phyloP scores from a whole-genome alignment of 2,329 filamentous ascomycete genomes.

The Beauveria pseudobassiana region DNA sequence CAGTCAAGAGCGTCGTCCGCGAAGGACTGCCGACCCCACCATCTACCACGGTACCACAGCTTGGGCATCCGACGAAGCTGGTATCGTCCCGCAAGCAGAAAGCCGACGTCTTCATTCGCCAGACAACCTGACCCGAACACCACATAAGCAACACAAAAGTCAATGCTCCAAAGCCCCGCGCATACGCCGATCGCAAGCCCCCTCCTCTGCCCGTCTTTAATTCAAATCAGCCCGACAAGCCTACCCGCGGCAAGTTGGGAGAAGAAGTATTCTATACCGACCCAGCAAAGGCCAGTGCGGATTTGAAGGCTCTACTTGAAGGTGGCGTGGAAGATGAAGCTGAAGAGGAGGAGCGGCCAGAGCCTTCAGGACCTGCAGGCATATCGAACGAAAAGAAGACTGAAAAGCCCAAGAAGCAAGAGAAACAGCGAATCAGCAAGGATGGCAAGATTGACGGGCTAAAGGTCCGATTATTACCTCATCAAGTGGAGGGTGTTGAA shows the following conservation, averaged over 20 bases:
- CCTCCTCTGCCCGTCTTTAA: slow-evolving; percentile 41
- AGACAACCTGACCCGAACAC: slow-evolving; percentile 48
- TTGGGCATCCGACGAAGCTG: slow-evolving; percentile 35
- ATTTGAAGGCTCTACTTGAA: slow-evolving; percentile 75
- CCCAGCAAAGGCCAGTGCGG: slow-evolving; percentile 62
- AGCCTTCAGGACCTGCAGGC: neutral
- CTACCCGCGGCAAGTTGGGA: slow-evolving; percentile 17
- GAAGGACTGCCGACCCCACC: slow-evolving; percentile 13
- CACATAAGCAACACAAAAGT: slow-evolving; percentile 42
- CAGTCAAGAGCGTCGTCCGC: slow-evolving; percentile 19
- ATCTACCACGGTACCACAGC: slow-evolving; percentile 21
- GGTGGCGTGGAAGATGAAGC: slow-evolving; percentile 71
- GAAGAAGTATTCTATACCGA: slow-evolving; percentile 59
- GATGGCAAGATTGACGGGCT: slow-evolving; percentile 64
- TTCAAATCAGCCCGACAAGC: slow-evolving; percentile 24
- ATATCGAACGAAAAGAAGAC: neutral
- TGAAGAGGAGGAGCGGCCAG: slow-evolving; percentile 39
- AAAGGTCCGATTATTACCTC: slow-evolving; percentile 79
- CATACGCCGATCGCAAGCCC: slow-evolving; percentile 39
- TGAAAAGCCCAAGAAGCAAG: slow-evolving; percentile 7
- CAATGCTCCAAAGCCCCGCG: slow-evolving; percentile 39
- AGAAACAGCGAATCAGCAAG: slow-evolving; percentile 24
- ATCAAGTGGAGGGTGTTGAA: slow-evolving; percentile 86
- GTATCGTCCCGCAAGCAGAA: slow-evolving; percentile 47
- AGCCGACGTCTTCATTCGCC: slow-evolving; percentile 47